phyloP scores from a whole-genome alignment of 1,284 basidiomycete species.

The Ustilago esculenta region DNA sequence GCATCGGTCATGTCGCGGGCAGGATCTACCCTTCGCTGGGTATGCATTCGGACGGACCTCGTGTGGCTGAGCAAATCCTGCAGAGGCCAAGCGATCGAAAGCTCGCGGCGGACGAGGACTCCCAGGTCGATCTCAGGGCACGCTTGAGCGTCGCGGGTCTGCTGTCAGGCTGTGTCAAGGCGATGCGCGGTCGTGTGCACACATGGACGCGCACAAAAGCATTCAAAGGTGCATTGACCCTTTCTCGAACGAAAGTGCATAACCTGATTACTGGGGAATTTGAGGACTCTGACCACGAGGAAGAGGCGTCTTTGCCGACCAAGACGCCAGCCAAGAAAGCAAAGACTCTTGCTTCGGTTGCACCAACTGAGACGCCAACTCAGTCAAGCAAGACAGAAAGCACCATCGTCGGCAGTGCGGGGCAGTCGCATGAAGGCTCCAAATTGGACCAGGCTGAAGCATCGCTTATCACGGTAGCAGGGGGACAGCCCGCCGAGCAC shows the following conservation, averaged over 20 bases:
- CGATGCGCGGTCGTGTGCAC: constrained; percentile 27
- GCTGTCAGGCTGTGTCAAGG: constrained; percentile 43
- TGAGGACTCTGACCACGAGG: constrained; percentile 5
- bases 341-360: neutral
- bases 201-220: constrained; percentile 19
- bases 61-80: constrained; percentile 38
- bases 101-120: constrained; percentile 39
- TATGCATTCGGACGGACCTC: constrained; percentile 40
- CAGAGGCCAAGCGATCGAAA: constrained; percentile 14
- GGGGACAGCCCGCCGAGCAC: neutral
- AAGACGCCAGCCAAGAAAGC: constrained; percentile 20
- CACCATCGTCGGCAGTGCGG: neutral
- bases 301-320: constrained; percentile 2
- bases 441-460: neutral
- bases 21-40: constrained; percentile 43
- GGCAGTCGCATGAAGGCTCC: neutral
- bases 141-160: constrained; percentile 35
- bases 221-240: constrained; percentile 15
- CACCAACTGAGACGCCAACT: neutral
- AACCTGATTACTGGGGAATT: constrained; percentile 8
- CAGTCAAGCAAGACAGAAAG: neutral
- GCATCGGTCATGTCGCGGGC: constrained; percentile 30
- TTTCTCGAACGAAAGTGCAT: constrained; percentile 9
- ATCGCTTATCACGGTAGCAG: neutral
- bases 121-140: constrained; percentile 35